phyloP scores from a whole-genome alignment of 352 stramenopile genomes.

The Globisporangium irregulare region DNA sequence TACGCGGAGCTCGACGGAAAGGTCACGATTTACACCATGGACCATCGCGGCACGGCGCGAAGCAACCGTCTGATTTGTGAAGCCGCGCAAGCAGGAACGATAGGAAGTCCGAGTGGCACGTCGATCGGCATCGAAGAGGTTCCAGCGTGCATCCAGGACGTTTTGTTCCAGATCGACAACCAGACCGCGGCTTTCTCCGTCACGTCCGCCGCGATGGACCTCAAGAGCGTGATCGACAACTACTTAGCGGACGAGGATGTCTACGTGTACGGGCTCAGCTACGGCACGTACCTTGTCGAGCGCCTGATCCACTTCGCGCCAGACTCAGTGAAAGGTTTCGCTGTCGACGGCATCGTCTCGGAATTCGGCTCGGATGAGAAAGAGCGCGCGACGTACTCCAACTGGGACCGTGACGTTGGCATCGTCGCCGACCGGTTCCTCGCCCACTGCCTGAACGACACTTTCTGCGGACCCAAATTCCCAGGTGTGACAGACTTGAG shows the following conservation, averaged over 20 bases:
- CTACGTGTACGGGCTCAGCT: conserved; percentile 74
- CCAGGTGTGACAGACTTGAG: conserved; percentile 43
- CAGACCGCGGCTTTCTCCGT: conserved; percentile 67
- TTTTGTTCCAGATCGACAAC: conserved; percentile 72
- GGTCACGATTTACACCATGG: conserved; percentile 67
- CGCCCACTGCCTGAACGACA: conserved; percentile 44
- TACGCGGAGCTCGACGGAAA: conserved; percentile 45
- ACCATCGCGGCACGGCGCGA: conserved; percentile 60
- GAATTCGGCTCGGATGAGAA: conserved; percentile 48
- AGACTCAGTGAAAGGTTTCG: conserved; percentile 42
- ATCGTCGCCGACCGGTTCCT: conserved; percentile 60
- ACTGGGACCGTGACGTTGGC: conserved; percentile 76
- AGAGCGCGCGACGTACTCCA: conserved; percentile 68
- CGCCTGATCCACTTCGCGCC: conserved; percentile 56
- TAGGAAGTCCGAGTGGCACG: conserved; percentile 48
- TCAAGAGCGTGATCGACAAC: conserved; percentile 50
- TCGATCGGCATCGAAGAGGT: conserved; percentile 55
- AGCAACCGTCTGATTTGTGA: conserved; percentile 56
- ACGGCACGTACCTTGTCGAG: conserved; percentile 72
- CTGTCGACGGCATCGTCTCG: conserved; percentile 67
- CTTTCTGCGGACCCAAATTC: conserved; percentile 69
- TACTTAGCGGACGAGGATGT: conserved; percentile 49
- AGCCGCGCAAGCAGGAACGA: conserved; percentile 41
- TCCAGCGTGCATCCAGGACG: conserved; percentile 65
- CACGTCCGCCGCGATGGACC: conserved; percentile 68